phyloP scores from a whole-genome alignment of 306 rosid species.

The Pueraria montana region DNA sequence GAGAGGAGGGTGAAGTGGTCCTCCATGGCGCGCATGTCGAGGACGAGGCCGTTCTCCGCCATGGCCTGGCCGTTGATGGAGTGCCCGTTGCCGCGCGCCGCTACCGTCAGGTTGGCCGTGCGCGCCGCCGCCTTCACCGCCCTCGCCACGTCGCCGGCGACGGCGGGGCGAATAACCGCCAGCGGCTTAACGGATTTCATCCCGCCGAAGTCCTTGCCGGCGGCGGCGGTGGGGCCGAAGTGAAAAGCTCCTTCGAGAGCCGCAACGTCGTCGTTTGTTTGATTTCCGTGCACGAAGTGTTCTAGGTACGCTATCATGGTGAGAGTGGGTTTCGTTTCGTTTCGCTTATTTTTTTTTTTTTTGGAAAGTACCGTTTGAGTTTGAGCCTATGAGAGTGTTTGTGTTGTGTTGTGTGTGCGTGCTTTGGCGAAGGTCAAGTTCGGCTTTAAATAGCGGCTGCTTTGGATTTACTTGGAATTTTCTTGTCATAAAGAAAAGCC shows the following conservation, averaged over 20 bases:
- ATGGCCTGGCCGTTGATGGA: conserved; percentile 98
- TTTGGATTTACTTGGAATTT: conserved; percentile 48
- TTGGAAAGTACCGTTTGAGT: conserved; percentile 29
- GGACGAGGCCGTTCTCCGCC: conserved; percentile 81
- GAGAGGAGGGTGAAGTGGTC: conserved; percentile 47
- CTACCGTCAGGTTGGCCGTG: conserved; percentile 74
- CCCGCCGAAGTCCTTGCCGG: conserved; percentile 87
- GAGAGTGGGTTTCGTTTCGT: neutral
- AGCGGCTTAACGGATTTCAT: conserved; percentile 63
- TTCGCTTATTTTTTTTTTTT: neutral
- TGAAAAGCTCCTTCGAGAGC: conserved; percentile 55
- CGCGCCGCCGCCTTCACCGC: conserved; percentile 58
- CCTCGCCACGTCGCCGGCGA: conserved; percentile 59
- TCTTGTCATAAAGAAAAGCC: conserved; percentile 15
- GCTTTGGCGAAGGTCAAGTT: conserved; percentile 37
- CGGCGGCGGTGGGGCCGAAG: conserved; percentile 50
- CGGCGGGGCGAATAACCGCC: conserved; percentile 62
- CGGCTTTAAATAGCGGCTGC: conserved; percentile 53
- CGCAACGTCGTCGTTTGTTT: conserved; percentile 62
- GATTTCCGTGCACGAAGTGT: conserved; percentile 72
- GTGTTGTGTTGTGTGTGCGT: conserved; percentile 28
- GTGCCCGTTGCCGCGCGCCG: conserved; percentile 97
- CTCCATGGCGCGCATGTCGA: conserved; percentile 87
- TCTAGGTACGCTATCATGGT: conserved; percentile 87
- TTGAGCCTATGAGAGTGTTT: conserved; percentile 8